Evolutionary conservation across 1,284 basidiomycete genomes (phyloP), one percentile per base, ranked within the genome.

Genomic region (Trametes pubescens): DNA sequence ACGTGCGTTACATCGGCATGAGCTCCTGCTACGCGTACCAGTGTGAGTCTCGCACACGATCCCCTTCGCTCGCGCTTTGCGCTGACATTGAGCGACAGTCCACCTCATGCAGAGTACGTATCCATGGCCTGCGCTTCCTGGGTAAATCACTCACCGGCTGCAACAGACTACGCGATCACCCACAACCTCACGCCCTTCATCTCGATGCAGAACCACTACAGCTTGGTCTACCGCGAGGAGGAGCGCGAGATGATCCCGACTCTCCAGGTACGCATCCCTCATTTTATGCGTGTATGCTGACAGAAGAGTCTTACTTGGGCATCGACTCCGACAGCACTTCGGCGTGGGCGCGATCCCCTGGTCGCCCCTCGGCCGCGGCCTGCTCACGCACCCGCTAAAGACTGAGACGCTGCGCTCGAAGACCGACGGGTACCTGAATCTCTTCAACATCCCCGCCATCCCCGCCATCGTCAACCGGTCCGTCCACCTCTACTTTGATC

Each of bases 131-230:
- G 16, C n/a, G 8, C 8, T 32, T 2, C 9, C 5, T 16, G 13
- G n/a, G 3, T 1, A 5, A 7, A 16, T 24, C 10, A 10, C 18
- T 4, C 21, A 29, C 11, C 38, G 10, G 16, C 21, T 40, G 13
- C 16, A 8, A 1, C 21, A 77, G 75, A 74, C 60, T 77, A 78
- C 56, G 76, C 75, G 18, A 76, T 77, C 59, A 67, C 64, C 29
- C 77, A 84, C 73, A 75, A 75, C 58, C 76, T 83, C 54, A 84
- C 82, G 16, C 81, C 79, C 1, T 84, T 84, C 74, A 80, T 84
- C 73, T 80, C 79, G 18, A 86, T 86, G 85, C 85, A 87, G 66
- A 83, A 84, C 72, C 82, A 79, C 59, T 76, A 81, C 69, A 76
- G 67, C 18, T 63, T 79, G 21, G 54, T 79, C 21, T 85, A 85